Percentiles rank a stretch among this genome's conserved stretches.
Conservation (phyloP, 2,329 filamentous ascomycete species). For the Emmonsia crescens region DNA sequence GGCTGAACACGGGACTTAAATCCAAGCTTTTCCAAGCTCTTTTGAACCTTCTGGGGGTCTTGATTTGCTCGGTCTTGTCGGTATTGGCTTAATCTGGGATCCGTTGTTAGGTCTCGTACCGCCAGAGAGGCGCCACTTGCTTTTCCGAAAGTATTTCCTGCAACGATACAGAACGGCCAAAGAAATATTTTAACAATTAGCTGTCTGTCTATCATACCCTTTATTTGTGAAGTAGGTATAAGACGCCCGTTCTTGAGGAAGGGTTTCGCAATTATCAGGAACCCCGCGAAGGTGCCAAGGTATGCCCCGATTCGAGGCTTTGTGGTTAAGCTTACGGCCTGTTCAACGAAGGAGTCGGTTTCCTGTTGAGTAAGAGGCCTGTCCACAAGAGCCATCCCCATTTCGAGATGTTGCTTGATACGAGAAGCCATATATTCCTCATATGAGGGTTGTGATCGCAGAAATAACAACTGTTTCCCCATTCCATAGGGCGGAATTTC, state of each 20-base stretch:
- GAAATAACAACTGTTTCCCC: not conserved
- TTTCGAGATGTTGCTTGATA: conserved; percentile 15
- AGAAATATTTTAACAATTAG: not conserved
- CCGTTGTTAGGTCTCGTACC: not conserved
- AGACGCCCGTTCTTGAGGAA: not conserved
- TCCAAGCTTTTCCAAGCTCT: not conserved
- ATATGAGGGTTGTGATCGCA: not conserved
- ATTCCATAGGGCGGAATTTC: conserved; percentile 2
- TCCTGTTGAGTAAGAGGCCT: conserved; percentile 25
- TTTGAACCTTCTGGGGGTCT: conserved; percentile 1
- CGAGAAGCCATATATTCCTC: conserved; percentile 5
- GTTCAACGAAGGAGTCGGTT: conserved; percentile 22
- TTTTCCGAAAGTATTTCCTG: not conserved
- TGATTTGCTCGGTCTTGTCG: conserved; percentile 2
- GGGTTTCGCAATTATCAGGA: not conserved
- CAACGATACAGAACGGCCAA: not conserved
- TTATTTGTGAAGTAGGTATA: not conserved
- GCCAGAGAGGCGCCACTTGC: not conserved
- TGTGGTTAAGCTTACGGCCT: conserved; percentile 16
- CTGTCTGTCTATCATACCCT: not conserved
- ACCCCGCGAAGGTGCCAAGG: conserved; percentile 15
- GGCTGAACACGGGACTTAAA: not conserved
- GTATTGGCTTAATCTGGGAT: conserved; percentile 6
- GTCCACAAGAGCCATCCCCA: conserved; percentile 15
- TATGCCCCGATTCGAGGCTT: conserved; percentile 7